Conservation (phyloP, 2,329 filamentous ascomycete genomes). For the Diplodia mutila region DNA sequence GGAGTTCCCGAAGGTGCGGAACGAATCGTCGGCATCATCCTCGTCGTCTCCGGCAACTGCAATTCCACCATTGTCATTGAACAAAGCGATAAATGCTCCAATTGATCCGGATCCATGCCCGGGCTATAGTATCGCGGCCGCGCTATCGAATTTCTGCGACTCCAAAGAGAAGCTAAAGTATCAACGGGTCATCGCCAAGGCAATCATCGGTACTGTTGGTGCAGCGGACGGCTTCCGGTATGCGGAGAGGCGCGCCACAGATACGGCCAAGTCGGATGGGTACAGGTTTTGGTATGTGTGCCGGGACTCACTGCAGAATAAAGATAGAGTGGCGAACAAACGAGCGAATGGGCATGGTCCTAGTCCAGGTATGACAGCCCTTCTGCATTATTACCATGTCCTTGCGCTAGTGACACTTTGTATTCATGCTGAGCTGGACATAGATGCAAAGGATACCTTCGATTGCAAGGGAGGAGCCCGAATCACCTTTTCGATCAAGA, state of each 20-base stretch:
- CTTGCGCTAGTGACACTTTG: too few species aligned
- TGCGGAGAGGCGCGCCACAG: conserved; percentile 37
- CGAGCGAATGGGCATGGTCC: conserved; percentile 21
- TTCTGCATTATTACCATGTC: background rate
- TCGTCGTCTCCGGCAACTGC: background rate
- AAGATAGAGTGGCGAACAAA: conserved; percentile 33
- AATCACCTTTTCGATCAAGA: conserved; percentile 4
- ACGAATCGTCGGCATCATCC: background rate
- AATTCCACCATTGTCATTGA: background rate
- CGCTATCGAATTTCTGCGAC: conserved; percentile 25
- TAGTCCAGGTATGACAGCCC: background rate
- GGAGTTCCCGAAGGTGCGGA: background rate
- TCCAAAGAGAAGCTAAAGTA: conserved; percentile 26
- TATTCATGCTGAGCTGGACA: background rate
- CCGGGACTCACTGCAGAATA: conserved; percentile 40
- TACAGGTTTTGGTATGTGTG: conserved; percentile 40
- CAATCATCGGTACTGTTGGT: conserved; percentile 38
- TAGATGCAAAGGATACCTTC: background rate
- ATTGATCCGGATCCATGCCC: conserved; percentile 15
- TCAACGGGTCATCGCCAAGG: conserved; percentile 20
- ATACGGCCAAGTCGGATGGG: conserved; percentile 38
- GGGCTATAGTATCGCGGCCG: conserved; percentile 22
- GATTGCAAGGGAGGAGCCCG: conserved; percentile 3
- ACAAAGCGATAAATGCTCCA: background rate
- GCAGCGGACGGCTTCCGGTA: conserved; percentile 41